Conservation (phyloP, 768 basidiomycete species). For the Lenzites betulinus region DNA sequence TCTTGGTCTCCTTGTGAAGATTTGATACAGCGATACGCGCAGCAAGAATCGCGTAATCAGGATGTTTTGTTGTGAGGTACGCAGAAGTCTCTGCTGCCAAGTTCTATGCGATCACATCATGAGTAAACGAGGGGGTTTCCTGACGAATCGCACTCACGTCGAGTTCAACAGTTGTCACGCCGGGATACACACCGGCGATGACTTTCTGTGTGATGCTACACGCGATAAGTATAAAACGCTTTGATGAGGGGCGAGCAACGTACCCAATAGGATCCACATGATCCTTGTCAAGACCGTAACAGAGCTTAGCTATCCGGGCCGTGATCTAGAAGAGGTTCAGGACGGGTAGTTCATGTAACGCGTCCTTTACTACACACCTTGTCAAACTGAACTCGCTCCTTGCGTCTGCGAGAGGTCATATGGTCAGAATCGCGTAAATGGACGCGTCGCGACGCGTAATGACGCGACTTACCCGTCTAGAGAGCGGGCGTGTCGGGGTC, state of each 20-base stretch:
- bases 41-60: slow-evolving; percentile 97
- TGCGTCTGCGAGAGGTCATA: slow-evolving; percentile 54
- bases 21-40: slow-evolving; percentile 99
- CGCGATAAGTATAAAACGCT: not conserved
- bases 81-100: slow-evolving; percentile 97
- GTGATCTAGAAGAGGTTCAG: slow-evolving; percentile 62
- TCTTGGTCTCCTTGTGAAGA: slow-evolving; percentile 98
- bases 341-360: slow-evolving; percentile 9
- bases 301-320: slow-evolving; percentile 83
- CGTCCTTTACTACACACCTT: slow-evolving; percentile 55
- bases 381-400: slow-evolving; percentile 92
- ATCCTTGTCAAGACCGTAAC: slow-evolving; percentile 92
- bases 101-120: slow-evolving; percentile 55
- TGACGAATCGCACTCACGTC: slow-evolving; percentile 60
- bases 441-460: slow-evolving; percentile 30
- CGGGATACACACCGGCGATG: slow-evolving; percentile 89
- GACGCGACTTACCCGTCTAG: slow-evolving; percentile 51
- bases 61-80: slow-evolving; percentile 94
- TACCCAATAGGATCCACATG: slow-evolving; percentile 94
- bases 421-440: slow-evolving; percentile 15
- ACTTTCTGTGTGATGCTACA: slow-evolving; percentile 88
- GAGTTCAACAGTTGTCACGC: slow-evolving; percentile 95
- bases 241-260: slow-evolving; percentile 24
- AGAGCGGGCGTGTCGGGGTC: slow-evolving; percentile 14
- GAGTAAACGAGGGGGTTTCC: not conserved